Base-by-base conservation (phyloP, 139 green algal species). In the Ettlia oleoabundans region DNA sequence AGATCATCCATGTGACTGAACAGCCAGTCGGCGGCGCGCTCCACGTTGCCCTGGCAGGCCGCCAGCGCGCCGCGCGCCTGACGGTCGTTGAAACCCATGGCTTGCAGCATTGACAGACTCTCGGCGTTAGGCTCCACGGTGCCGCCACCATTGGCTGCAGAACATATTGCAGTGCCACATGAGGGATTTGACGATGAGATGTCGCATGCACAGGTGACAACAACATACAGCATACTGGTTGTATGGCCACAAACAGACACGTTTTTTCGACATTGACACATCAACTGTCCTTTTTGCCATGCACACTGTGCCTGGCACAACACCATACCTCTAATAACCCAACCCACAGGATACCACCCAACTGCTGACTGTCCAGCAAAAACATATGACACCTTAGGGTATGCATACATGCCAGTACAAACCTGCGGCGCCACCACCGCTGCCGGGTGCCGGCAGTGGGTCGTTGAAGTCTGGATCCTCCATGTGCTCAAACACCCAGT, bases 401-500 rank as follows among this genome's bases (percentile, higher is more conserved):
- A n/a, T n/a, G n/a, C n/a, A n/a, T n/a, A n/a, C n/a, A n/a, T n/a
- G n/a, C n/a, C 52, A 38, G 15, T 51, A 38, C 40, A 47, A 42
- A 30, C 51, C 30, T 33, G 26, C 28, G 47, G 55, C 38, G 58
- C 19, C 26, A 32, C 55, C 62, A 66, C 76, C 40, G 67, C 38
- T 33, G 75, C 28, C 68, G 4, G 58, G 65, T 40, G 40, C 33
- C 47, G 89, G 86, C 71, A 96, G 86, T 0, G 95, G 94, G 38
- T 95, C 91, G 81, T 98, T 95, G 78, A 98, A 91, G 86, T 97
- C 94, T 0, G 92, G 26, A 52, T 99, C 96, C 41, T 96, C 94
- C 93, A 98, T 96, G 92, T 99, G 96, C 0, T 66, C 80, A 32
- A 99, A 84, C 64, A 98, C 78, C 94, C 95, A 99, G 79, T 99